phyloP scores from a whole-genome alignment of 768 basidiomycete species.

The Tulasnella sp. region DNA sequence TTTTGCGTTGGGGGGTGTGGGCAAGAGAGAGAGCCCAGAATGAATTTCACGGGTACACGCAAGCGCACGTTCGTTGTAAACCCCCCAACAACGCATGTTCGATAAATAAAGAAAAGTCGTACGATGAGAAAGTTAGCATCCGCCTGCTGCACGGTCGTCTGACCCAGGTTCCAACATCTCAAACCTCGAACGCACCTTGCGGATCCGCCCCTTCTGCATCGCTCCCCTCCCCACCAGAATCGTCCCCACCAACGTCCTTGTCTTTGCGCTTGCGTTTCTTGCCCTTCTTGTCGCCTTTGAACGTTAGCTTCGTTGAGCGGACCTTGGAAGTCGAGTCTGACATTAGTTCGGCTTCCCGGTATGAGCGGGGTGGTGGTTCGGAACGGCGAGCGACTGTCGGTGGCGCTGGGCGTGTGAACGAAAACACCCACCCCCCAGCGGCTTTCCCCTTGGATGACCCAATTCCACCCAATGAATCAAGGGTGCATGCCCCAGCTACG shows the following conservation, averaged over 20 bases:
- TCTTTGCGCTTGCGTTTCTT: constrained; percentile 77
- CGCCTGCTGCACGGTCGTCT: neutral
- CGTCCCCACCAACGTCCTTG: constrained; percentile 50
- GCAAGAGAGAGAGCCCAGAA: neutral
- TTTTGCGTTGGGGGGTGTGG: neutral
- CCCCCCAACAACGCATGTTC: neutral
- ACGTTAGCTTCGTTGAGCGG: constrained; percentile 77
- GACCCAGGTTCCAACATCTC: neutral
- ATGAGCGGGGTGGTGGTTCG: neutral
- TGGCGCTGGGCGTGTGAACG: neutral
- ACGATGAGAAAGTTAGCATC: neutral
- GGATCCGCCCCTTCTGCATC: constrained; percentile 35
- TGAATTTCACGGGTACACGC: neutral
- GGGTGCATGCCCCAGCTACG: no score
- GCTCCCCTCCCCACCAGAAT: constrained; percentile 23
- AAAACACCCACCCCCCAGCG: no score
- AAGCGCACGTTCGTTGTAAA: neutral
- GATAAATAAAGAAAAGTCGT: neutral
- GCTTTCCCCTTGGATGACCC: no score
- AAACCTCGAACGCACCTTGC: constrained; percentile 33
- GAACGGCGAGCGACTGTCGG: neutral
- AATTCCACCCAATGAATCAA: no score
- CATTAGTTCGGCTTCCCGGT: constrained; percentile 26
- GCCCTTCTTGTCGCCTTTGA: constrained; percentile 85
- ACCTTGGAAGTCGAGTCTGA: constrained; percentile 42